Base-by-base conservation (phyloP, 2,329 filamentous ascomycete genomes). In the Penicillium nordicum region DNA sequence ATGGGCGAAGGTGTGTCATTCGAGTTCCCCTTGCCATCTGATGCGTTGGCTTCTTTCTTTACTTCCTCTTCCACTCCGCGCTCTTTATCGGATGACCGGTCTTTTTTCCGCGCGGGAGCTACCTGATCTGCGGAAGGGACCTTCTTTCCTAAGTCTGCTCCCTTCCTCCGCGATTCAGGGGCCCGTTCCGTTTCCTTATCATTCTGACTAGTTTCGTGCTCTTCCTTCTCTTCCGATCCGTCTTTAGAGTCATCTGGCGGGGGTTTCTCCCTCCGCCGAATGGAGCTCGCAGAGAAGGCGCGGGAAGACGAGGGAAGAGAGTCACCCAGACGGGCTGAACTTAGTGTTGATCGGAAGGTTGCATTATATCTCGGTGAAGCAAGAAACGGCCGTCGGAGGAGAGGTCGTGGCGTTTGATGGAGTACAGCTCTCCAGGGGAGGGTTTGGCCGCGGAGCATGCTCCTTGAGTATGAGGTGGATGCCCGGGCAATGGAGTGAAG, bases 361-460 rank as follows among this genome's bases (percentile, higher is more conserved):
- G 63, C 67, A 68, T 70, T 69, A 51, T 69, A 70, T 63, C 72
- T 70, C 36, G 67, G 63, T 32, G 66, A 58, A 36, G 69, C 59
- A 43, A 72, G 59, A 46, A 71, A 64, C 50, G 72, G 68, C 47
- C 72, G 67, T 48, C 69, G 70, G 48, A 69, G 57, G 51, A 74
- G 60, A 57, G 73, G 72, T 53, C 75, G 76, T 66, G 76, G 75
- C 57, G 79, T 77, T 65, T 78, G 77, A 63, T 78, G 79, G 68
- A 84, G 78, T 66, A 83, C 84, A 73, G 79, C 77, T 78, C 85
- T 82, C 85, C 85, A 88, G 76, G 84, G 82, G 69, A 87, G 74
- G 64, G 81, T 82, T 74, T 84, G 83, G 68, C 83, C 80, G 77
- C 84, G 84, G 72, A 85, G 79, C 85, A 88, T 88, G 73, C 76